Conservation (phyloP, 768 basidiomycete species). For the Wakefieldia striispora region DNA sequence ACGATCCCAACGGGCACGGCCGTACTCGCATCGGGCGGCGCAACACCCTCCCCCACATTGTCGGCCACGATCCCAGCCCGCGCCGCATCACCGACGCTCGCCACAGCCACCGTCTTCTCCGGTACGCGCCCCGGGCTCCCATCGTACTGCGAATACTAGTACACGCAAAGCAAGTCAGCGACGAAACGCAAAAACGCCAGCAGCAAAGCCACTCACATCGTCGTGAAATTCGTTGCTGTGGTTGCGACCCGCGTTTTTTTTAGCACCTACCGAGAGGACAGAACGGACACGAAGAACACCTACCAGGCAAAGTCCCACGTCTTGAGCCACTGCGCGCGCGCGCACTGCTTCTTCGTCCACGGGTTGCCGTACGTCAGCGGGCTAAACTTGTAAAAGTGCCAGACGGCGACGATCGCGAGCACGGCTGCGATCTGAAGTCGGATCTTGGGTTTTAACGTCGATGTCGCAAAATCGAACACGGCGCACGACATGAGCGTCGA, state of each 20-base stretch:
- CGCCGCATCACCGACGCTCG: slow-evolving; percentile 54
- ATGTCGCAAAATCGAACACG: slow-evolving; percentile 85
- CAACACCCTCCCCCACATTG: slow-evolving; percentile 24
- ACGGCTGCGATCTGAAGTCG: slow-evolving; percentile 80
- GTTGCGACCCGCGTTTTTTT: too few species aligned
- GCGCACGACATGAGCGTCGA: slow-evolving; percentile 75
- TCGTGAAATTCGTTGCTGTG: slow-evolving; percentile 71
- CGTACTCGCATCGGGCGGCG: slow-evolving; percentile 30
- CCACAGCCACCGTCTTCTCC: slow-evolving; percentile 36
- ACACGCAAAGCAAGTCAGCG: background rate
- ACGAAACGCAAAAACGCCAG: too few species aligned
- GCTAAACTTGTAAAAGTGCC: slow-evolving; percentile 76
- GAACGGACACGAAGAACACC: slow-evolving; percentile 15
- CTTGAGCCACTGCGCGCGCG: slow-evolving; percentile 78
- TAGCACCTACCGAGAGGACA: background rate
- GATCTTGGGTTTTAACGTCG: slow-evolving; percentile 68
- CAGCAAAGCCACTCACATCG: too few species aligned
- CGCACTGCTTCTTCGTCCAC: slow-evolving; percentile 85
- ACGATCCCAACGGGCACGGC: slow-evolving; percentile 46
- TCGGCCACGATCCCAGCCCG: slow-evolving; percentile 55
- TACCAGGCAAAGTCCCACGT: slow-evolving; percentile 97
- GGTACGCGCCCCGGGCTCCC: slow-evolving; percentile 38
- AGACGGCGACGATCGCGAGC: slow-evolving; percentile 68
- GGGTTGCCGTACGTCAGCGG: slow-evolving; percentile 79
- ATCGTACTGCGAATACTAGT: slow-evolving; percentile 61